Evolutionary conservation across 139 green algal genomes (phyloP), one percentile per base, ranked within the genome.

Genomic region (Tetradesmus lagerheimii): DNA sequence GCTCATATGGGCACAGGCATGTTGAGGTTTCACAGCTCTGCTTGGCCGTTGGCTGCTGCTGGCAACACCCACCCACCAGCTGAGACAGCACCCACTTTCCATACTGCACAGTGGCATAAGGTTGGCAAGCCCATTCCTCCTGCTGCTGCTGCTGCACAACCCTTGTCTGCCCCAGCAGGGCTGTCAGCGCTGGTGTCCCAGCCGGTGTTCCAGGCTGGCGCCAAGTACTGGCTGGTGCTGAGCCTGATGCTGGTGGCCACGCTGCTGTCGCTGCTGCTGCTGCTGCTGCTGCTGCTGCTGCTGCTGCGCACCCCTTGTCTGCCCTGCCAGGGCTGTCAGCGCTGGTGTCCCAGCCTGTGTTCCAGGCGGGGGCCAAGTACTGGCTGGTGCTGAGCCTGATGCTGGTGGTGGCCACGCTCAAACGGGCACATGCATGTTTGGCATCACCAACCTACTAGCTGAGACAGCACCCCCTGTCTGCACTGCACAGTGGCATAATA

Each of bases 281-380:
- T 66, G 53, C 53, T 66, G 53, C 53, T 66, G 53, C 53, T 66
- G 18, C 53, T 66, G 15, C 53, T 50, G 43, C 6, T 50, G 43
- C 43, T n/a, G n/a, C n/a, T n/a, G n/a, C n/a, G n/a, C n/a, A n/a
- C n/a, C n/a, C n/a, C 47, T 62, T 18, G 12, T 62, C 1, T 71
- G 25, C n/a, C n/a, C 57, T 31, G 2, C 23, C 82, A 87, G 82
- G 82, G 29, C 0, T 79, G 16, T 18, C 14, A 35, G 34, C 64
- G 1, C 23, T 87, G 53, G 6, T 77, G 0, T 34, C 57, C 3
- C 35, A 11, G 64, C 84, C 39, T 6, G 3, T 75, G 74, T 64
- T 78, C 23, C 90, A 93, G n/a, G 67, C 89, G 18, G 87, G 90
- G 4, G 16, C 89, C 41, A 93, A 92, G 83, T 93, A 92, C 83